These are phyloP conservation scores for Gynochthodes officinalis DNA, from an alignment of 257 asterid genomes.

Conservation along the genomic window DNA sequence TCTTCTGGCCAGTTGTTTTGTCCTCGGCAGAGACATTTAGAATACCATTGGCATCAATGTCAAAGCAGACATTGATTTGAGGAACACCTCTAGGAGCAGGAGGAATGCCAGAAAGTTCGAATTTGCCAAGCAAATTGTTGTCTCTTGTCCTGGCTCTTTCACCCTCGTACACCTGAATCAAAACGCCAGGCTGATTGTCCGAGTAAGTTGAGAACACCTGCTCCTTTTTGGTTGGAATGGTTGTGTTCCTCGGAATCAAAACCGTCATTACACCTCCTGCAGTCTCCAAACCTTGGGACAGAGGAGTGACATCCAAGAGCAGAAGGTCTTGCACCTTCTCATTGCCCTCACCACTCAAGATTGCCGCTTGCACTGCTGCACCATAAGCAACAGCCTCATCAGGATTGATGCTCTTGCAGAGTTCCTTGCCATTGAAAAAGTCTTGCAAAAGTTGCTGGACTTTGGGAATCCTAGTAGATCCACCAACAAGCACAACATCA, in stretches of 20 bases:
- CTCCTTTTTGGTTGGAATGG: conserved; percentile 37
- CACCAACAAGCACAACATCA: conserved; percentile 44
- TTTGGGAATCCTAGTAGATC: conserved; percentile 40
- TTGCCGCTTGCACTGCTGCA: conserved; percentile 45
- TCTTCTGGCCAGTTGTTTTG: conserved; percentile 38
- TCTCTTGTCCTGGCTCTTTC: conserved; percentile 34
- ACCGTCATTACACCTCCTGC: conserved; percentile 38
- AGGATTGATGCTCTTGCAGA: conserved; percentile 43
- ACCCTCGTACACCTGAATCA: conserved; percentile 40
- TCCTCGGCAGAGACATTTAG: conserved; percentile 39
- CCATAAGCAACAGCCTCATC: conserved; percentile 47
- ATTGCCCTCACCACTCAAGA: conserved; percentile 36
- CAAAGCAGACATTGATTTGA: conserved; percentile 33
- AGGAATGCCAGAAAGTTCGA: conserved; percentile 32
- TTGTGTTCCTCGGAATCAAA: conserved; percentile 35
- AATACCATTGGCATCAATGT: conserved; percentile 37
- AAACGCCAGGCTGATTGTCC: conserved; percentile 35
- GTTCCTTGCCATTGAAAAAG: conserved; percentile 43
- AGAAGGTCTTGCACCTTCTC: conserved; percentile 35
- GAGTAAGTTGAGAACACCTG: conserved; percentile 35
- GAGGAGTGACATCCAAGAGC: conserved; percentile 31
- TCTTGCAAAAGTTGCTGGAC: conserved; percentile 42
- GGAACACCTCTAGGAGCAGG: conserved; percentile 39
- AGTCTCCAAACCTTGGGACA: conserved; percentile 32
- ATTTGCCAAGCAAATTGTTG: conserved; percentile 33